Evolutionary conservation across 2,329 filamentous ascomycete genomes (phyloP).

Genomic region (Trichoderma atroviride): DNA sequence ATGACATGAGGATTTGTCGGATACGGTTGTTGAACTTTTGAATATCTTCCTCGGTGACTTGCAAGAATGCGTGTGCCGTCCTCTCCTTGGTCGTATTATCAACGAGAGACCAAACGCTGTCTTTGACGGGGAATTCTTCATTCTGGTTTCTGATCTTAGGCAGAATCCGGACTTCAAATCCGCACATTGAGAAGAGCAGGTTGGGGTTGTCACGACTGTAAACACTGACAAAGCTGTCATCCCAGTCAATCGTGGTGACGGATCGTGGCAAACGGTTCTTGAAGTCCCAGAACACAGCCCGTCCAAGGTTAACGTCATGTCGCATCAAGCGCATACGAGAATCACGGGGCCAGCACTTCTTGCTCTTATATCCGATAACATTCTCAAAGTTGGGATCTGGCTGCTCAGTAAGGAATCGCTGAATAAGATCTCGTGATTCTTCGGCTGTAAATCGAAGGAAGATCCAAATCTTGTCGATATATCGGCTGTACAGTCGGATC

Average conservation of each 20-base stretch:
- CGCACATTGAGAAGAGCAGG: slow-evolving; percentile 94
- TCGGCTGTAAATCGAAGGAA: slow-evolving; percentile 93
- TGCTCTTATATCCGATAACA: slow-evolving; percentile 98
- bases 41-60: slow-evolving; percentile 97
- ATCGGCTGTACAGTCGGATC: slow-evolving; percentile 95
- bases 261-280: slow-evolving; percentile 95
- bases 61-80: slow-evolving; percentile 94
- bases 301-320: slow-evolving; percentile 95
- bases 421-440: slow-evolving; percentile 92
- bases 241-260: slow-evolving; percentile 97
- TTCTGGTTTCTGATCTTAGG: slow-evolving; percentile 94
- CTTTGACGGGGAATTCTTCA: slow-evolving; percentile 95
- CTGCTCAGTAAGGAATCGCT: slow-evolving; percentile 96
- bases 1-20: slow-evolving; percentile 97
- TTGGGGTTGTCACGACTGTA: slow-evolving; percentile 99
- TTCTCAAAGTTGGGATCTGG: slow-evolving; percentile 99
- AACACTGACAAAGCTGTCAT: slow-evolving; percentile 96
- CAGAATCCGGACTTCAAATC: slow-evolving; percentile 94
- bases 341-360: slow-evolving; percentile 98
- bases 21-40: slow-evolving; percentile 99
- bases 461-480: slow-evolving; percentile 98
- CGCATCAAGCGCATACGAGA: slow-evolving; percentile 98
- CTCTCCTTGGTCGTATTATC: slow-evolving; percentile 97
- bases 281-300: slow-evolving; percentile 97
- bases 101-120: slow-evolving; percentile 96